Conservation (phyloP, 257 asterid species). For the Salvia hispanica region DNA sequence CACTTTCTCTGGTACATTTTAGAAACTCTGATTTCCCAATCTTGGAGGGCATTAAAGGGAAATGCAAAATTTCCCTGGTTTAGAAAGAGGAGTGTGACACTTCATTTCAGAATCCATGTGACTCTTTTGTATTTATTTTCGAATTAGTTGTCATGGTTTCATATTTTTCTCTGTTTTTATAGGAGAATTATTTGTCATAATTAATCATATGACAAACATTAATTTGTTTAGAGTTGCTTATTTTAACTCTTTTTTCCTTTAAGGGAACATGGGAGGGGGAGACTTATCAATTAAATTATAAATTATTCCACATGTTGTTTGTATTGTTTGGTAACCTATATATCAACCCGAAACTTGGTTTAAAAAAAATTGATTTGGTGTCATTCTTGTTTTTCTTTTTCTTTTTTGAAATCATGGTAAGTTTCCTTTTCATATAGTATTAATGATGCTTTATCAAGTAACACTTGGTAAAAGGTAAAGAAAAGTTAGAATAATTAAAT, state of each 20-base stretch:
- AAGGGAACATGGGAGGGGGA: conserved; percentile 34
- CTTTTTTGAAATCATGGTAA: not conserved
- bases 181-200: conserved; percentile 31
- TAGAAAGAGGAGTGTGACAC: conserved; percentile 37
- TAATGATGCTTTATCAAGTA: too few species aligned
- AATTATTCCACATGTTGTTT: conserved; percentile 12
- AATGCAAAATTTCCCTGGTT: not conserved
- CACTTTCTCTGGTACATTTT: conserved; percentile 17
- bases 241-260: conserved; percentile 19
- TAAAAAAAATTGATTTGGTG: too few species aligned
- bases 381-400: too few species aligned
- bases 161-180: not conserved
- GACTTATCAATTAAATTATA: not conserved
- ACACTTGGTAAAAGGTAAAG: too few species aligned
- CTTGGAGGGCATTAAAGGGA: conserved; percentile 18
- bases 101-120: conserved; percentile 48
- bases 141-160: conserved; percentile 33
- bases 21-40: not conserved
- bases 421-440: not conserved
- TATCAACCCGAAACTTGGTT: not conserved
- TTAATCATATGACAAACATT: conserved; percentile 31
- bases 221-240: conserved; percentile 7
- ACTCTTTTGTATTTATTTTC: conserved; percentile 33
- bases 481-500: too few species aligned
- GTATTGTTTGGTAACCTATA: conserved; percentile 6